These are phyloP conservation scores for Nakazawaea sp. DNA, from an alignment of 805 yeast genomes.

Conservation along the genomic window DNA sequence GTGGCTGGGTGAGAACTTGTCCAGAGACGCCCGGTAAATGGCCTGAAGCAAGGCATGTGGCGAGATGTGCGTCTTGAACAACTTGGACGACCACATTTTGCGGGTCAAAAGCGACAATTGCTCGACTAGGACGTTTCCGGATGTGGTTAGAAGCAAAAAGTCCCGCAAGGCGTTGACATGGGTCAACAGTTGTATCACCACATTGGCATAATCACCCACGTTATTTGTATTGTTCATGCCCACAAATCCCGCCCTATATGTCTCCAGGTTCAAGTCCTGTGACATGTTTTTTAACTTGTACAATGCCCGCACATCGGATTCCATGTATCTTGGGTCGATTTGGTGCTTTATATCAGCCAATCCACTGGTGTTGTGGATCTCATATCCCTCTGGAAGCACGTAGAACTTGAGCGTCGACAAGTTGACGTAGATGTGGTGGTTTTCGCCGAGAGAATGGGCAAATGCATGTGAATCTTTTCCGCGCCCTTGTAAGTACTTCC, in stretches of 20 bases:
- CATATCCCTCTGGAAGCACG: slow-evolving; percentile 57
- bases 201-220: slow-evolving; percentile 49
- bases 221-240: slow-evolving; percentile 50
- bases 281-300: slow-evolving; percentile 17
- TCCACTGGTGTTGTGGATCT: slow-evolving; percentile 25
- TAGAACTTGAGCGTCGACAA: slow-evolving; percentile 42
- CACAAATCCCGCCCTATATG: slow-evolving; percentile 56
- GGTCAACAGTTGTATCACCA: slow-evolving; percentile 44
- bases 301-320: slow-evolving; percentile 25
- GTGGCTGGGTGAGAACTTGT: slow-evolving; percentile 29
- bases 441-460: slow-evolving; percentile 53
- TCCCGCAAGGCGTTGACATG: slow-evolving; percentile 50
- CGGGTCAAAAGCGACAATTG: slow-evolving; percentile 41
- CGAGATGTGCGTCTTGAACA: slow-evolving; percentile 58
- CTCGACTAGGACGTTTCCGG: slow-evolving; percentile 27
- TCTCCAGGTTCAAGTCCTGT: slow-evolving; percentile 35
- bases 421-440: slow-evolving; percentile 60
- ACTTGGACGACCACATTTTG: slow-evolving; percentile 56
- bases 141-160: slow-evolving; percentile 26
- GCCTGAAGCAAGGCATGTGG: slow-evolving; percentile 58
- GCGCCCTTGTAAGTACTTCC: slow-evolving; percentile 67
- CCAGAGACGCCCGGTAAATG: slow-evolving; percentile 35
- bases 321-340: slow-evolving; percentile 44
- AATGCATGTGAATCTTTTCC: slow-evolving; percentile 59
- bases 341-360: slow-evolving; percentile 46